Evolutionary conservation across 805 yeast genomes (phyloP).

Genomic region (Wickerhamomyces bovis): DNA sequence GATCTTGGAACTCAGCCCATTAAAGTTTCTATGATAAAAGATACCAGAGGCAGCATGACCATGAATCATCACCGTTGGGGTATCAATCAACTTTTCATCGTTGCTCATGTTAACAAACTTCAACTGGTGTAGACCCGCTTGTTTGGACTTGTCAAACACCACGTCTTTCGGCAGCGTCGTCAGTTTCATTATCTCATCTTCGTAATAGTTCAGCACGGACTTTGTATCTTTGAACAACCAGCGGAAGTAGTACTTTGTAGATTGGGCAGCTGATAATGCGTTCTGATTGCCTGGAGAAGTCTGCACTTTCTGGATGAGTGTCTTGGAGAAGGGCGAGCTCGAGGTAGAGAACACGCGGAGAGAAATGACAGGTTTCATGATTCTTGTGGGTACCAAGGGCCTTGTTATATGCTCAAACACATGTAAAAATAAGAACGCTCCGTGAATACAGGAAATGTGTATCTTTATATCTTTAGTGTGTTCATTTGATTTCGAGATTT

Average conservation of each 20-base stretch:
- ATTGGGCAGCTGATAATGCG: slow-evolving; percentile 2
- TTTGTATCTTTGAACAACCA: slow-evolving; percentile 15
- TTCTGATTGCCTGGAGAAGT: slow-evolving; percentile 1
- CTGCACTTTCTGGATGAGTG: slow-evolving; percentile 6
- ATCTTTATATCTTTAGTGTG: too few relatives aligned
- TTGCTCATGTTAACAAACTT: slow-evolving; percentile 20
- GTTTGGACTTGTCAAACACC: slow-evolving; percentile 1
- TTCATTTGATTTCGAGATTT: not conserved
- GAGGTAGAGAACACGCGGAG: not conserved
- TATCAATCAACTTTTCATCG: slow-evolving; percentile 11
- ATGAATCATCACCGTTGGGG: slow-evolving; percentile 59
- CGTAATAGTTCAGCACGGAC: slow-evolving; percentile 12
- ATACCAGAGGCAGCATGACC: slow-evolving; percentile 94
- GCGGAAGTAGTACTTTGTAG: slow-evolving; percentile 10
- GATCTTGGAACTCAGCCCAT: slow-evolving; percentile 37
- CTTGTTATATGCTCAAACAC: not conserved
- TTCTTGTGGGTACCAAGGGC: not conserved
- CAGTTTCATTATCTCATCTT: slow-evolving; percentile 12
- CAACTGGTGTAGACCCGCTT: slow-evolving; percentile 18
- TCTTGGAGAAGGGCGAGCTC: not conserved
- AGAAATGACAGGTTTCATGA: not conserved
- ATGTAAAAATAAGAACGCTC: not conserved
- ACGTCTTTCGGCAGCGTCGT: slow-evolving; percentile 10
- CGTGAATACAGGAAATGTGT: not conserved
- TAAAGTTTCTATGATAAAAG: slow-evolving; percentile 68